These are phyloP conservation scores for Pelargonium australe DNA, from an alignment of 441 rosid species.

Conservation along the genomic window DNA sequence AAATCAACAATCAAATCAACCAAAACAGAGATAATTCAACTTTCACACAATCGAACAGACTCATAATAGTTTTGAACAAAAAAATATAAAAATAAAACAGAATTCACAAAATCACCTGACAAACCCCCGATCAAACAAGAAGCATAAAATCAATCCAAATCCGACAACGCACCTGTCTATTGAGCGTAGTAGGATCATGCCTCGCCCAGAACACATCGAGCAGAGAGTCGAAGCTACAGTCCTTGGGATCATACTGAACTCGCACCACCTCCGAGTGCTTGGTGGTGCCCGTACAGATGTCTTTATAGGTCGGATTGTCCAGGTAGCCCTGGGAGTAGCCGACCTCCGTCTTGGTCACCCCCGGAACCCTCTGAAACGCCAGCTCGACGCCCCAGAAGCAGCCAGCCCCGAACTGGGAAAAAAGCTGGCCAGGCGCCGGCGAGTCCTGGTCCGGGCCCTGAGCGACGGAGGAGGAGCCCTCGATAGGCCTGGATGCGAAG, in stretches of 20 bases:
- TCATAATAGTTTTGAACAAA: not conserved
- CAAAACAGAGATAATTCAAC: not conserved
- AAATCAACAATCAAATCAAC: not conserved
- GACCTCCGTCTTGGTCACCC: conserved; percentile 71
- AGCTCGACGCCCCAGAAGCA: conserved; percentile 94
- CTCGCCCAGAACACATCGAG: conserved; percentile 79
- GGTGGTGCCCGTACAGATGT: conserved; percentile 64
- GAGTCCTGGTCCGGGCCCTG: conserved; percentile 64
- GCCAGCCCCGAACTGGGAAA: conserved; percentile 80
- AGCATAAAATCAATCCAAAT: not conserved
- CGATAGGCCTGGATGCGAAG: conserved; percentile 43
- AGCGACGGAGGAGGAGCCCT: conserved; percentile 50
- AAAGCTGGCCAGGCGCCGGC: conserved; percentile 63
- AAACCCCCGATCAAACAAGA: not conserved
- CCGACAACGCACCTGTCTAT: conserved; percentile 62
- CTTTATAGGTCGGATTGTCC: conserved; percentile 62
- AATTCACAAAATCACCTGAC: not conserved
- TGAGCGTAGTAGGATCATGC: conserved; percentile 82
- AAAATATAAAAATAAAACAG: not conserved
- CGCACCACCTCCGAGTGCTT: conserved; percentile 68
- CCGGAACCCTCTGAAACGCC: conserved; percentile 70
- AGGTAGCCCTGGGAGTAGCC: conserved; percentile 62
- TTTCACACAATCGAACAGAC: not conserved
- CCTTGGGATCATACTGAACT: conserved; percentile 75
- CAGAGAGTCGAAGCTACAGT: conserved; percentile 50